Evolutionary conservation across 768 basidiomycete genomes (phyloP).

Genomic region (Tricholoma matsutake): DNA sequence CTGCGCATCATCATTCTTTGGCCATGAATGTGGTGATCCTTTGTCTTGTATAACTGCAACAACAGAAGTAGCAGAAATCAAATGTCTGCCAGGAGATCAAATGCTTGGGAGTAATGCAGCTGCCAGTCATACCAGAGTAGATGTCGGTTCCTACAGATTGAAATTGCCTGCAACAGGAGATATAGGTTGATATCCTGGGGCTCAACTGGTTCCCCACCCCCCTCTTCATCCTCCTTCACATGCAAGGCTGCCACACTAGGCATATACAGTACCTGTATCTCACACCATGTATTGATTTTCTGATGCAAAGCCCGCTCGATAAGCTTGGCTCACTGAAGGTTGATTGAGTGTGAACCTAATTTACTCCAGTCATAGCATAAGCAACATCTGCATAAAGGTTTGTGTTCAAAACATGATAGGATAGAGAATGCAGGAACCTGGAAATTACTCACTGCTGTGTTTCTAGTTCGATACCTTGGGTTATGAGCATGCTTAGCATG

Average conservation of each 20-base stretch:
- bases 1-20: neutral
- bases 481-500: too few relatives aligned
- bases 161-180: neutral
- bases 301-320: slow-evolving; percentile 10
- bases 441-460: slow-evolving; percentile 15
- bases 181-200: neutral
- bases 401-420: neutral
- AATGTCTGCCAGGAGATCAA: slow-evolving; percentile 17
- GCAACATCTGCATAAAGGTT: neutral
- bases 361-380: neutral
- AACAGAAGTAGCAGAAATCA: slow-evolving; percentile 10
- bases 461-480: slow-evolving; percentile 16
- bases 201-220: neutral
- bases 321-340: too few relatives aligned
- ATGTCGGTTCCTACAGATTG: neutral
- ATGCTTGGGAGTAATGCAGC: slow-evolving; percentile 7
- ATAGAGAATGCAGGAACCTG: too few relatives aligned
- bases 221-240: neutral
- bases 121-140: too few relatives aligned
- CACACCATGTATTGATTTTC: slow-evolving; percentile 12
- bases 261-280: too few relatives aligned
- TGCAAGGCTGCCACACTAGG: too few relatives aligned
- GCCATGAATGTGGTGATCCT: slow-evolving; percentile 1
- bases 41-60: slow-evolving; percentile 12
- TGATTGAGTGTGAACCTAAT: too few relatives aligned